Base-by-base conservation (phyloP, 2,329 filamentous ascomycete genomes). In the Fusarium sulawesiense region DNA sequence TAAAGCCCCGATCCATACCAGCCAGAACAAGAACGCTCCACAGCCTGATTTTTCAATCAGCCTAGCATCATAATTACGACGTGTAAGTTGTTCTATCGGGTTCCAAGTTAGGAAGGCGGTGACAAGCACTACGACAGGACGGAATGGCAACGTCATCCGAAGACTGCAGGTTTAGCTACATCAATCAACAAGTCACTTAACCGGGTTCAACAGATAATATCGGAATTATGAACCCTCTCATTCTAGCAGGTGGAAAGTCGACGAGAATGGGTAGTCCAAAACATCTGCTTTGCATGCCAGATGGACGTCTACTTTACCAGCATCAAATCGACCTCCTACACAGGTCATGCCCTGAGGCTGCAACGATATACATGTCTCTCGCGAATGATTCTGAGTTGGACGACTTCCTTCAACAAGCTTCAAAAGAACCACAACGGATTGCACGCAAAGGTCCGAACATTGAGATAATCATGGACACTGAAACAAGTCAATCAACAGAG, bases 221-320 rank as follows among this genome's bases (percentile, higher is more conserved):
- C 3, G 2, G 4, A 25, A 7, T 3, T 6, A 20, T 47, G 2
- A 47, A 60, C 1, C 42, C 32, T 18, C 50, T 60, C 1, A 56
- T 60, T 7, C 8, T 60, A 3, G 50, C 50, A 0, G 57, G 57
- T 4, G 57, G 50, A 4, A 60, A 32, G 7, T 60, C 57, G 0
- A 40, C 50, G 1, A 4, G 57, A 20, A 56, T 60, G 57, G 57
- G 57, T 1, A 47, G 13, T 0, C 41, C 50, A 11, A 60, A 60
- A 3, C 57, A 60, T 20, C 32, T 56, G 0, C 10, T 60, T 0
- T 2, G 9, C 0, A 47, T 56, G 57, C 41, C 50, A 3, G 21
- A 60, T 14, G 20, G 50, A 4, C 32, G 21, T 5, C 13, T 27
- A 6, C 18, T 56, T 3, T 60, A 60, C 30, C 30, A 20, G 8